Base-by-base conservation (phyloP, 805 yeast genomes). In the Wickerhamiella hasegawae region DNA sequence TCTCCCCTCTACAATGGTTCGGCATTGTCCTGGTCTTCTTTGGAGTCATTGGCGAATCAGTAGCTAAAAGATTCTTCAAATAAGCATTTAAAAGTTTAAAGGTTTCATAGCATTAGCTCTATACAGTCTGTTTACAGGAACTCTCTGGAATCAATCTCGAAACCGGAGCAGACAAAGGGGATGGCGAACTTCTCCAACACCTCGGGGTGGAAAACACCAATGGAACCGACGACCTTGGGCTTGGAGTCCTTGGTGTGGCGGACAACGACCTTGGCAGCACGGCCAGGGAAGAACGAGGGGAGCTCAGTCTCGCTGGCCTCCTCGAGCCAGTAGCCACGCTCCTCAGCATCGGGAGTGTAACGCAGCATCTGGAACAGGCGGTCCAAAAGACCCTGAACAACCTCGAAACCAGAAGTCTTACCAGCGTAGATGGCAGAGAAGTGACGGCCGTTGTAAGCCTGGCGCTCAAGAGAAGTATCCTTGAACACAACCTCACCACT, bases 391-490 rank as follows among this genome's bases (percentile, higher is more conserved):
- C 99, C 99, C 63, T 90, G 98, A 35, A 83, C 82, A 44, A 66
- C 67, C 62, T 90, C 99, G 53, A 90, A 90, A 40, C 96, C 95
- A 14, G 96, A 81, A 14, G 85, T 74, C 60, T 85, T 87, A 51
- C 97, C 97, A 18, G 87, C 95, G 47, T 73, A 82, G 30, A 87
- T 69, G 22, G 97, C 97, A 50, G 80, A 77, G 85, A 95, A 90
- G 55, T 81, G 78, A 59, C 97, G 79, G 66, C 81, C 83, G 60
- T 90, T 90, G 58, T 63, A 71, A 5, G 97, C 92, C 47, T 78
- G 80, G 61, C 95, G 76, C 65, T 90, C 99, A 38, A 76, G 61
- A 18, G 68, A 55, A 27, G 67, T 69, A 54, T 84, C 76, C 61
- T 87, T 84, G 63, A 79, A 73, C 16, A 83, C 95, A 41, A 90